These are phyloP conservation scores for Mortierella sp. DNA, from an alignment of 371 early-diverging fungal genomes.

Conservation along the genomic window DNA sequence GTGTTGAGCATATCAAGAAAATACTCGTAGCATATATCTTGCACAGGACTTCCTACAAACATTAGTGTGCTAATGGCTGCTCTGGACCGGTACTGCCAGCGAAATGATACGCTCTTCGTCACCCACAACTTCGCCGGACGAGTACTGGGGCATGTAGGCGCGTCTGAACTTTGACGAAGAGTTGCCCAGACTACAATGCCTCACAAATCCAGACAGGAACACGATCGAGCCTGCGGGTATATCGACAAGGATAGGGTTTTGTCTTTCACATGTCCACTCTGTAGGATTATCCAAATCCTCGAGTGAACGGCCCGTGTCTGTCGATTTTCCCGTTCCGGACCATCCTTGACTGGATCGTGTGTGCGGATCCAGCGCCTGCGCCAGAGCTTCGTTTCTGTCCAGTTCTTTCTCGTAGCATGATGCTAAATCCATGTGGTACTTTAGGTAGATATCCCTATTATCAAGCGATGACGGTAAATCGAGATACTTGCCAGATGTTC, in stretches of 20 bases:
- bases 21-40: too few relatives aligned
- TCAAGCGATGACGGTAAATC: constrained; percentile 9
- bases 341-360: background rate
- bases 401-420: constrained; percentile 14
- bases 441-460: constrained; percentile 1
- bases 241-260: constrained; percentile 28
- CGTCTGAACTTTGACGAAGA: constrained; percentile 37
- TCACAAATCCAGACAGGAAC: constrained; percentile 39
- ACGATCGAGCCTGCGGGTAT: constrained; percentile 39
- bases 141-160: constrained; percentile 51
- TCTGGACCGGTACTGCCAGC: constrained; percentile 32
- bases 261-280: constrained; percentile 11
- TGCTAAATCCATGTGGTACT: constrained; percentile 20
- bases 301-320: too few relatives aligned
- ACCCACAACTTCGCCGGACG: constrained; percentile 27
- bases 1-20: too few relatives aligned
- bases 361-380: constrained; percentile 1
- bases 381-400: constrained; percentile 8
- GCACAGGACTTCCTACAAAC: too few relatives aligned
- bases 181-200: constrained; percentile 51
- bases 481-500: background rate
- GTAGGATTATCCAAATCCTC: background rate
- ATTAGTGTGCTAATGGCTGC: background rate
- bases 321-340: too few relatives aligned
- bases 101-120: constrained; percentile 22